phyloP scores from a whole-genome alignment of 2,329 filamentous ascomycete species.

The Talaromyces amestolkiae region DNA sequence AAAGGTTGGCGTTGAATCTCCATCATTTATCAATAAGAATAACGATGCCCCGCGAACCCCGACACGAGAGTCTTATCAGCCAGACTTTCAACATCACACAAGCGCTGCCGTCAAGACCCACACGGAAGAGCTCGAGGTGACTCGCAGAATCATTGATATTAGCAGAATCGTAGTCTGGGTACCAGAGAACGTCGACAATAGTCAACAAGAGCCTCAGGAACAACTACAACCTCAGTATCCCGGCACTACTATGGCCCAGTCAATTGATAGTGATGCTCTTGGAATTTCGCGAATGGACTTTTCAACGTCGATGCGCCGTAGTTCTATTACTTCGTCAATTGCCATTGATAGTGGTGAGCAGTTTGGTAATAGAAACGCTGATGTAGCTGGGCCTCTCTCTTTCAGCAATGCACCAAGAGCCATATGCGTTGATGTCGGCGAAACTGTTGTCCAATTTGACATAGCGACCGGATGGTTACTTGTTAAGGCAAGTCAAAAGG shows the following conservation, averaged over 20 bases:
- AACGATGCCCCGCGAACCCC: background rate
- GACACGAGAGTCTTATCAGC: background rate
- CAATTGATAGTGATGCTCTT: conserved; percentile 26
- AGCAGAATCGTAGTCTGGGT: conserved; percentile 39
- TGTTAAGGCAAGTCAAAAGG: conserved; percentile 36
- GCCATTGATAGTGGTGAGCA: conserved; percentile 19
- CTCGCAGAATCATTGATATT: conserved; percentile 36
- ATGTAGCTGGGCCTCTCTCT: conserved; percentile 4
- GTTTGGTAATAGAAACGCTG: conserved; percentile 7
- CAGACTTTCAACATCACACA: conserved; percentile 14
- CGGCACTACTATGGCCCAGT: conserved; percentile 24
- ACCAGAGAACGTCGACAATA: conserved; percentile 21
- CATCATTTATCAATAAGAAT: background rate
- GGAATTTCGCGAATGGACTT: conserved; percentile 26
- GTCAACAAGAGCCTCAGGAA: background rate
- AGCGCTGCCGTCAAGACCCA: conserved; percentile 22
- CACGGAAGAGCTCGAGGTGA: conserved; percentile 29
- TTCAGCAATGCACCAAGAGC: conserved; percentile 16
- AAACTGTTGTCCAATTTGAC: conserved; percentile 36
- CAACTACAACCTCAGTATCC: background rate
- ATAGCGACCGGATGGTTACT: conserved; percentile 44
- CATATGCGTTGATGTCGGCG: conserved; percentile 34
- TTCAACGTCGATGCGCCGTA: conserved; percentile 24
- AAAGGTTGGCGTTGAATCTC: conserved; percentile 27
- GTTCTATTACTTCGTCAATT: conserved; percentile 22